These are phyloP conservation scores for Backusella luteola DNA, from an alignment of 192 early-diverging fungal species.

Conservation along the genomic window DNA sequence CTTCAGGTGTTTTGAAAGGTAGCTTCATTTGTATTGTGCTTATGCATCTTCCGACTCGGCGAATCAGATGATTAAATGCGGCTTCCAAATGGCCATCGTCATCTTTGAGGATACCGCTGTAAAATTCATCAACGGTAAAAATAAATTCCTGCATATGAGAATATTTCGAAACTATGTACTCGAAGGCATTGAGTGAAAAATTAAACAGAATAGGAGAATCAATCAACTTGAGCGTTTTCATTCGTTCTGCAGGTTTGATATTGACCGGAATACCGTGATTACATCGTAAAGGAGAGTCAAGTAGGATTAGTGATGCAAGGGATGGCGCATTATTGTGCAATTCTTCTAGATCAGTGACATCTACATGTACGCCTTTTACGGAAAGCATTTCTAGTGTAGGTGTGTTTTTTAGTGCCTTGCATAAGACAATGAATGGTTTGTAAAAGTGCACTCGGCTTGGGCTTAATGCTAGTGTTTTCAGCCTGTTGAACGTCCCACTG, in stretches of 20 bases:
- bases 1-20: neutral
- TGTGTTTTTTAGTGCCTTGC: neutral
- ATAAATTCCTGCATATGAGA: neutral
- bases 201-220: constrained; percentile 1
- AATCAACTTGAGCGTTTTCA: neutral
- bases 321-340: neutral
- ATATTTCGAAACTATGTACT: neutral
- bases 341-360: neutral
- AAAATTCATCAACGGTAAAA: neutral
- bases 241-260: neutral
- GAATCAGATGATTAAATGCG: neutral
- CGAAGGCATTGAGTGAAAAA: neutral
- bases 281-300: constrained; percentile 1
- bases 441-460: neutral
- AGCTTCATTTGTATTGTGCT: neutral
- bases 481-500: neutral
- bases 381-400: neutral
- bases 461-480: neutral
- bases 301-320: neutral
- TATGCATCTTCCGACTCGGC: neutral
- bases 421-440: neutral
- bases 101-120: neutral
- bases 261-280: constrained; percentile 1
- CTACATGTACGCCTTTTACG: neutral
- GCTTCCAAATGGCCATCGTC: neutral